Conservation (phyloP, 495 filamentous ascomycete genomes). For the Aspergillus haitiensis region DNA sequence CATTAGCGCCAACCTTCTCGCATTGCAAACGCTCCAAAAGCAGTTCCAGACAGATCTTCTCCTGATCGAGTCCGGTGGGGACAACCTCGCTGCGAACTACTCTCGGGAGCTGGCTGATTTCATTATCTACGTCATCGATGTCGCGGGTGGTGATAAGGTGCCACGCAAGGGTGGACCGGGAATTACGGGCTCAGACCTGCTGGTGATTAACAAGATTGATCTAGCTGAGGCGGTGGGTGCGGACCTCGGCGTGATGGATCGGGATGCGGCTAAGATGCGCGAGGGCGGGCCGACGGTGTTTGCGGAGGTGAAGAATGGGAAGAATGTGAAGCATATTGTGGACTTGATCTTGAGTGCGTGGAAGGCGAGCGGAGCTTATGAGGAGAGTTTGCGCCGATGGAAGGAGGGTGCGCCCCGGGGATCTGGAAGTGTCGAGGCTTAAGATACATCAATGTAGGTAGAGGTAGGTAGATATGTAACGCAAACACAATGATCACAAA, state of each 20-base stretch:
- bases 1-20: constrained; percentile 88
- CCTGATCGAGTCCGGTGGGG: constrained; percentile 91
- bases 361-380: constrained; percentile 79
- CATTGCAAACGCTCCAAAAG: constrained; percentile 80
- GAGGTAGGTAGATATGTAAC: too few species aligned
- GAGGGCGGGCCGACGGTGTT: constrained; percentile 97
- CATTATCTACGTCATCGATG: constrained; percentile 98
- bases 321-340: constrained; percentile 80
- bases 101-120: constrained; percentile 89
- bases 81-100: constrained; percentile 97
- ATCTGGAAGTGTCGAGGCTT: constrained; percentile 44
- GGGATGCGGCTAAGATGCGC: constrained; percentile 90
- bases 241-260: constrained; percentile 90
- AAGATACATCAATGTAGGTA: background rate
- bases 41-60: constrained; percentile 72
- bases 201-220: constrained; percentile 97
- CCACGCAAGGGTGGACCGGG: constrained; percentile 95
- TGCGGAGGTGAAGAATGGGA: constrained; percentile 91
- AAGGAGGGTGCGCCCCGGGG: constrained; percentile 51
- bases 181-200: constrained; percentile 89
- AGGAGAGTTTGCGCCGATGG: constrained; percentile 54
- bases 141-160: constrained; percentile 95
- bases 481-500: too few species aligned
- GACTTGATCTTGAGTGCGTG: constrained; percentile 88
- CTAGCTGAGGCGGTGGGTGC: constrained; percentile 89